Percentiles rank a stretch among this genome's conserved stretches.
Conservation (phyloP, 768 basidiomycete genomes). For the Mycena pura region DNA sequence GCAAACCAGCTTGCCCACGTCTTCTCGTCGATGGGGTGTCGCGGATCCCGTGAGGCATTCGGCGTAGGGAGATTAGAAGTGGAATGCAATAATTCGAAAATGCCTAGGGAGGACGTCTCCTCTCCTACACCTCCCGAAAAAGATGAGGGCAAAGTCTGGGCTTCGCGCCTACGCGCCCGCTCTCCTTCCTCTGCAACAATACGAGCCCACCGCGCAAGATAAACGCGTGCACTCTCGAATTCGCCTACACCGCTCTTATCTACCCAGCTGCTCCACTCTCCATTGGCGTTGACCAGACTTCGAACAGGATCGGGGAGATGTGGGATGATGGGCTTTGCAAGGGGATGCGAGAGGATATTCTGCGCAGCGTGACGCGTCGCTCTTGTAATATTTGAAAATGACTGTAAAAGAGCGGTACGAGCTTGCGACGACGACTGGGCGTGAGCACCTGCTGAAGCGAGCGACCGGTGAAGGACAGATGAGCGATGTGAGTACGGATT, state of each 20-base stretch:
- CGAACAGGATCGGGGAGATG: constrained; percentile 95
- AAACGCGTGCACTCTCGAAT: constrained; percentile 95
- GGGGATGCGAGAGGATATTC: constrained; percentile 92
- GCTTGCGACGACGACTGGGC: constrained; percentile 71
- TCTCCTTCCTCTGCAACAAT: constrained; percentile 99
- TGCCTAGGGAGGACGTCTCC: constrained; percentile 78
- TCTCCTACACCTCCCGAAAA: constrained; percentile 55
- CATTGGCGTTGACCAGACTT: constrained; percentile 87
- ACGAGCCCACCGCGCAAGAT: constrained; percentile 95
- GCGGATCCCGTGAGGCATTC: constrained; percentile 81
- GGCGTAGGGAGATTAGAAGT: constrained; percentile 83
- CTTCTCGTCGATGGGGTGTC: constrained; percentile 74
- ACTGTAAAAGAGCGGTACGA: constrained; percentile 84
- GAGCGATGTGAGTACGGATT: constrained; percentile 71
- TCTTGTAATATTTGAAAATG: constrained; percentile 93
- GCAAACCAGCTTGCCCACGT: constrained; percentile 84
- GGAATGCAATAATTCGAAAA: constrained; percentile 86
- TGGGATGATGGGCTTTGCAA: constrained; percentile 94
- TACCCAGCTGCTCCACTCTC: constrained; percentile 94
- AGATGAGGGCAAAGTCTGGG: constrained; percentile 66
- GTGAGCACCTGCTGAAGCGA: constrained; percentile 60
- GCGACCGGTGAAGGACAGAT: constrained; percentile 82
- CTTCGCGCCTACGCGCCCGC: constrained; percentile 81
- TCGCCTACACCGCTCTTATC: constrained; percentile 93
- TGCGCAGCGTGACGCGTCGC: constrained; percentile 94